Evolutionary conservation across 805 yeast species (phyloP), one percentile per base, ranked within the genome.

Genomic region (Kodamaea leandrae): DNA sequence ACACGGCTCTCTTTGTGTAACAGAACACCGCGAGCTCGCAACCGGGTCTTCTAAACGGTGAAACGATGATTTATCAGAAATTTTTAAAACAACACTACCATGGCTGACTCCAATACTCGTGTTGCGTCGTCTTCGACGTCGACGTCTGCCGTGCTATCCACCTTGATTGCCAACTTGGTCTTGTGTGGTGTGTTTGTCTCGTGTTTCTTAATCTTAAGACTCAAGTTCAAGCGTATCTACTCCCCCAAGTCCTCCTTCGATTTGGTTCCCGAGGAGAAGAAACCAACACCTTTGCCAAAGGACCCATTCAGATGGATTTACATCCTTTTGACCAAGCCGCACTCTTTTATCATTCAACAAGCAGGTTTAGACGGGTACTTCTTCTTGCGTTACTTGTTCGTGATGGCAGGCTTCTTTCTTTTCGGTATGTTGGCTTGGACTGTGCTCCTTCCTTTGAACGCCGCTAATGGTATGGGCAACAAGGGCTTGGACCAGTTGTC

Each of bases 351-450:
- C 41, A 78, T 91, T 44, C 81, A 83, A 49, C 95, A 91, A 54
- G 83, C 93, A 15, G 98, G 97, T 13, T 59, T 91, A n/a, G 98
- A 91, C 58, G 97, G 96, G 4, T 91, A 86, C 66, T 82, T 93
- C 57, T 91, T 90, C 60, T 64, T 89, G 46, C 73, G 99, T 49
- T 93, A 85, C 57, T 61, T 93, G 20, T 72, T 77, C 37, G 54
- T 84, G 26, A 66, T 87, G 47, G 66, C 77, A 9, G 45, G 67
- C 4, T 57, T 80, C 29, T 77, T 81, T 43, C 41, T 58, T 33
- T 46, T 45, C 34, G 70, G 80, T 1, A 64, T 79, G 32, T 51
- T 80, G 20, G 66, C 80, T 5, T 79, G 77, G 72, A 81, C 84
- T 6, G 74, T 91, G 37, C 66, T 91, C 41, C 71, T 93, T n/a